phyloP scores from a whole-genome alignment of 2,329 filamentous ascomycete species.

The Chaetoscypha palmicola region DNA sequence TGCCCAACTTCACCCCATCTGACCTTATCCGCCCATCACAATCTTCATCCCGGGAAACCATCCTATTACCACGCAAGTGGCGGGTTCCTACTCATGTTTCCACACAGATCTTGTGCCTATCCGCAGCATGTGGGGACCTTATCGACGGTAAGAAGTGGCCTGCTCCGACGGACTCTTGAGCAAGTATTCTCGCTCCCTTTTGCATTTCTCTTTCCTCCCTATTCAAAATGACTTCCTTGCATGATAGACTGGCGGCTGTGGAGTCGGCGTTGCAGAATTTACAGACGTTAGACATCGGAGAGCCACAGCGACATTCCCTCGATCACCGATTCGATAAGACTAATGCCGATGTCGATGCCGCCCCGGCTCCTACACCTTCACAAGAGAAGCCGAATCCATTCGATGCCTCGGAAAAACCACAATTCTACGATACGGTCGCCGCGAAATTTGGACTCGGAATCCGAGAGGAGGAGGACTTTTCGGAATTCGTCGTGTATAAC shows the following conservation, averaged over 20 bases:
- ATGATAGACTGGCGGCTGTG: constrained; percentile 17
- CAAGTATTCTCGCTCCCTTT: not conserved
- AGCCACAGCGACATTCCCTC: constrained; percentile 19
- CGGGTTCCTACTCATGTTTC: no score
- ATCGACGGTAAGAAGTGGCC: not conserved
- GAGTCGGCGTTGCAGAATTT: constrained; percentile 14
- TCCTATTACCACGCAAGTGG: no score
- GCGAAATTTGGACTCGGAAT: constrained; percentile 17
- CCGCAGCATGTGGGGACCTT: not conserved
- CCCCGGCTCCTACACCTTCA: constrained; percentile 17
- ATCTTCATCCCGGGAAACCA: no score
- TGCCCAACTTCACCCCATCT: no score
- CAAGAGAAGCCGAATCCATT: constrained; percentile 18
- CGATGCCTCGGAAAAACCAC: constrained; percentile 5
- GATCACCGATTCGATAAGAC: constrained; percentile 23
- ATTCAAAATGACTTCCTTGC: constrained; percentile 18
- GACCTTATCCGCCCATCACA: no score
- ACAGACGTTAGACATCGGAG: constrained; percentile 15
- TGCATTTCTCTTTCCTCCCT: not conserved
- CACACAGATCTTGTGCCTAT: no score
- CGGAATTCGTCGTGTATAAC: constrained; percentile 21
- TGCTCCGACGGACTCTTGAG: not conserved
- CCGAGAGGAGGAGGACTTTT: constrained; percentile 16
- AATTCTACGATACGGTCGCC: constrained; percentile 21
- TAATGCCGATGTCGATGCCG: constrained; percentile 17